phyloP scores from a whole-genome alignment of 139 green algal genomes.

The Eudorina sp. region DNA sequence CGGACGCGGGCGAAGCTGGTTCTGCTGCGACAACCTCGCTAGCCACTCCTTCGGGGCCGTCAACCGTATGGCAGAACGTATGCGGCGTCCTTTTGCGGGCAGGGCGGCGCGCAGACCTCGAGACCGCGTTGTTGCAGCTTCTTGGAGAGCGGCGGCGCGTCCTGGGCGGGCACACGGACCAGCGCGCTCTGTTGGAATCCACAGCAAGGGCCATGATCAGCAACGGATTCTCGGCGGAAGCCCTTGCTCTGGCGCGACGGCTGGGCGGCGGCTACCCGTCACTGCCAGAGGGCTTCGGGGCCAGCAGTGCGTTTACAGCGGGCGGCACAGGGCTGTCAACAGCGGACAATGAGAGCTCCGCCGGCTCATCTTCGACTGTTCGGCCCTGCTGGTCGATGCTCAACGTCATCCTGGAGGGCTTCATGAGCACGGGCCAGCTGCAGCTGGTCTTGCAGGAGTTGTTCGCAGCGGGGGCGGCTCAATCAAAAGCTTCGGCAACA shows the following conservation, averaged over 20 bases:
- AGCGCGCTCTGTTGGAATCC: constrained; percentile 17
- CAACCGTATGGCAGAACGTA: constrained; percentile 21
- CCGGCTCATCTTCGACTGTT: background rate
- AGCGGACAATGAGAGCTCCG: background rate
- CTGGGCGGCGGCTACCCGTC: constrained; percentile 3
- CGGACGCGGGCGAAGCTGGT: background rate
- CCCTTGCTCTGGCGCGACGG: background rate
- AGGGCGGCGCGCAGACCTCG: background rate
- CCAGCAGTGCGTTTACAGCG: background rate
- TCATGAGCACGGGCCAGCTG: background rate
- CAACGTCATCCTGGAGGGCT: constrained; percentile 17
- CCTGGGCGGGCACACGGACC: constrained; percentile 24
- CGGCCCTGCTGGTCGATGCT: constrained; percentile 34
- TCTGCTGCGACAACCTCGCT: background rate
- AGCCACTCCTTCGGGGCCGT: background rate
- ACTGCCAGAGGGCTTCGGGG: background rate
- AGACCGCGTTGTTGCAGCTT: constrained; percentile 1
- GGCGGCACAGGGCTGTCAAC: background rate
- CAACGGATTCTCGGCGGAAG: background rate
- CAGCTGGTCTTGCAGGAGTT: constrained; percentile 14
- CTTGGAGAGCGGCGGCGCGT: constrained; percentile 12
- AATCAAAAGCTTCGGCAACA: background rate
- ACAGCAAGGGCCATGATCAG: constrained; percentile 26
- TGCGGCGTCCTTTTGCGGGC: constrained; percentile 23
- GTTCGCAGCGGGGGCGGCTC: constrained; percentile 16